A percentile compares a stretch with the other conserved stretches of the same genome.
phyloP scores from a whole-genome alignment of 805 yeast species.

The Myxozyma sirexii region DNA sequence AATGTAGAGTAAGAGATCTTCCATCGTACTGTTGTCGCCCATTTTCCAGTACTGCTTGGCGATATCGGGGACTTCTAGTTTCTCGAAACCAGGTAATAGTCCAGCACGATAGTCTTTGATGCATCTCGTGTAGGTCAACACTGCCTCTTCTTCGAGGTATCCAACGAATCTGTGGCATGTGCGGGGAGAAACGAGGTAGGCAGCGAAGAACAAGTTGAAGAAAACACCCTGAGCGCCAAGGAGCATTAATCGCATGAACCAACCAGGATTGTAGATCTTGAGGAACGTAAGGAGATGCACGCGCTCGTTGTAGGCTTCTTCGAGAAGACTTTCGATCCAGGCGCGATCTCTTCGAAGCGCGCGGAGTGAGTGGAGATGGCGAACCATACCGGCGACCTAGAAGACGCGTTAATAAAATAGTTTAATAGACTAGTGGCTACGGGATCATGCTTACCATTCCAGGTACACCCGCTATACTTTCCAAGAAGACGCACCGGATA shows the following conservation, averaged over 20 bases:
- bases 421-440: background rate
- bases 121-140: slow-evolving; percentile 65
- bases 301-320: slow-evolving; percentile 77
- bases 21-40: slow-evolving; percentile 54
- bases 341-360: slow-evolving; percentile 67
- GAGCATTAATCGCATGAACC: slow-evolving; percentile 57
- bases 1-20: slow-evolving; percentile 60
- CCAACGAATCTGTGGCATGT: slow-evolving; percentile 78
- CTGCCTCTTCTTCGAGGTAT: slow-evolving; percentile 77
- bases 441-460: slow-evolving; percentile 49
- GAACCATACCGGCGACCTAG: slow-evolving; percentile 64
- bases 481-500: slow-evolving; percentile 61
- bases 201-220: slow-evolving; percentile 63
- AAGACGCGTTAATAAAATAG: background rate
- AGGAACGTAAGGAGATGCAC: slow-evolving; percentile 74
- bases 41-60: slow-evolving; percentile 69
- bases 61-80: slow-evolving; percentile 55
- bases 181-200: slow-evolving; percentile 60
- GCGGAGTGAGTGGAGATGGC: slow-evolving; percentile 68
- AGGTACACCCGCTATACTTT: slow-evolving; percentile 78
- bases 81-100: slow-evolving; percentile 51
- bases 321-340: slow-evolving; percentile 72
- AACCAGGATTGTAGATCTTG: slow-evolving; percentile 63
- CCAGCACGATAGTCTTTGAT: slow-evolving; percentile 56
- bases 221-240: slow-evolving; percentile 72